These are phyloP conservation scores for Hanseniaspora uvarum DNA, from an alignment of 1,139 yeast genomes.

Conservation along the genomic window DNA sequence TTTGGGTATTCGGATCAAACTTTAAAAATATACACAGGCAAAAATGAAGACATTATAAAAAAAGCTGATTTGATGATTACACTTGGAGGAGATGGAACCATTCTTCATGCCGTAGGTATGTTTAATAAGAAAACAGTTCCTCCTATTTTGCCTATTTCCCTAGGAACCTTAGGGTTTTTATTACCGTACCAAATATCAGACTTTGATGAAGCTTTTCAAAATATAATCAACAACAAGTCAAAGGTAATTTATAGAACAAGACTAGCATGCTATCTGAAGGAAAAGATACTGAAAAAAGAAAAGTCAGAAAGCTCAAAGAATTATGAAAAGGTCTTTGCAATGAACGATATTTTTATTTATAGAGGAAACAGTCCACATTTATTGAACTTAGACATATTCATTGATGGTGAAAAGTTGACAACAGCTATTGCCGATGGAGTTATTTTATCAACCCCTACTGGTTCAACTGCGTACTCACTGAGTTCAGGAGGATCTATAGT, in stretches of 20 bases:
- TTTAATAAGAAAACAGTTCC: slow-evolving; percentile 68
- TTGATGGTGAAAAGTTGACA: slow-evolving; percentile 74
- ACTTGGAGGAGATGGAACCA: slow-evolving; percentile 93
- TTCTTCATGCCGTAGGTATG: slow-evolving; percentile 54
- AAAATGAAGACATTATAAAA: slow-evolving; percentile 43
- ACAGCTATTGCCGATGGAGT: slow-evolving; percentile 90
- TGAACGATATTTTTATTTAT: slow-evolving; percentile 84
- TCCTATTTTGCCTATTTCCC: slow-evolving; percentile 76
- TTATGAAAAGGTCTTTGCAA: slow-evolving; percentile 46
- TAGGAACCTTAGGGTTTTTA: slow-evolving; percentile 86
- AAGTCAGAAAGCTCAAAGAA: slow-evolving; percentile 17
- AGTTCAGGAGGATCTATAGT: slow-evolving; percentile 89
- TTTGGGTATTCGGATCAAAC: slow-evolving; percentile 23
- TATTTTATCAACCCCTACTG: slow-evolving; percentile 79
- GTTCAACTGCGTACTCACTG: slow-evolving; percentile 86
- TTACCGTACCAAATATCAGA: slow-evolving; percentile 72
- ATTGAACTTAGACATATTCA: slow-evolving; percentile 67
- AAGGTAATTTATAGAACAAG: slow-evolving; percentile 67
- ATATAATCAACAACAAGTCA: slow-evolving; percentile 58
- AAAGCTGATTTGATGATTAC: slow-evolving; percentile 67
- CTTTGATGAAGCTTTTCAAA: slow-evolving; percentile 49
- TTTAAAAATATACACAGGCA: slow-evolving; percentile 48
- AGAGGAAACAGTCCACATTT: slow-evolving; percentile 83
- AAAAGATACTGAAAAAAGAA: slow-evolving; percentile 19
- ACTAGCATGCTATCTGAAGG: slow-evolving; percentile 55